These are phyloP conservation scores for Iris macrosiphon DNA, from an alignment of 106 monocot species.

Conservation along the genomic window DNA sequence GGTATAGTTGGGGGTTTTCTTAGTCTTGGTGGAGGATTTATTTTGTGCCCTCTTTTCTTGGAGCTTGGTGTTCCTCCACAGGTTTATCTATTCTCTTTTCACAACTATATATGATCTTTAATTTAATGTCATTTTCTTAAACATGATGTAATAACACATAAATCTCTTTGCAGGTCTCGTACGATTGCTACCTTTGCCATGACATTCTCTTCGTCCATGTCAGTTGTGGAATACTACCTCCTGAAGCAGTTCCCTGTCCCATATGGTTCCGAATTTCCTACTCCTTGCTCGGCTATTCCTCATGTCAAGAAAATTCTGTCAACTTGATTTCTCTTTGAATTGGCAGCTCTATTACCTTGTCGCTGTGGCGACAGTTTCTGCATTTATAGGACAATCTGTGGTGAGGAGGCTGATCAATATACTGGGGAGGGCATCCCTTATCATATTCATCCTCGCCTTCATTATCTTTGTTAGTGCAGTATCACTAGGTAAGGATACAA, in stretches of 20 bases:
- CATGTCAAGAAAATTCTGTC: too few relatives aligned
- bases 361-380: slow-evolving; percentile 34
- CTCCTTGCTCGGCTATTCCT: too few relatives aligned
- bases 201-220: slow-evolving; percentile 94
- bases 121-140: too few relatives aligned
- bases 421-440: slow-evolving; percentile 66
- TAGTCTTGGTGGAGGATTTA: slow-evolving; percentile 60
- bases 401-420: slow-evolving; percentile 54
- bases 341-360: slow-evolving; percentile 41
- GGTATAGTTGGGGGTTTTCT: slow-evolving; percentile 61
- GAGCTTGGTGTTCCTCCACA: slow-evolving; percentile 67
- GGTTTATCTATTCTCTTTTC: too few relatives aligned
- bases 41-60: slow-evolving; percentile 55
- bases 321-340: background rate
- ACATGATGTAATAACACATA: too few relatives aligned
- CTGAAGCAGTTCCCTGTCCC: slow-evolving; percentile 75
- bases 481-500: slow-evolving; percentile 48
- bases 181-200: slow-evolving; percentile 91
- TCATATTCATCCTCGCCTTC: slow-evolving; percentile 63
- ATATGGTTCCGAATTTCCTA: slow-evolving; percentile 59
- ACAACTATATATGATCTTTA: too few relatives aligned
- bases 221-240: slow-evolving; percentile 87
- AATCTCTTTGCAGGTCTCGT: slow-evolving; percentile 59
- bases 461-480: slow-evolving; percentile 70
- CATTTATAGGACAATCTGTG: slow-evolving; percentile 46